phyloP scores from a whole-genome alignment of 805 yeast genomes.

The Debaryomyces tyrocola region DNA sequence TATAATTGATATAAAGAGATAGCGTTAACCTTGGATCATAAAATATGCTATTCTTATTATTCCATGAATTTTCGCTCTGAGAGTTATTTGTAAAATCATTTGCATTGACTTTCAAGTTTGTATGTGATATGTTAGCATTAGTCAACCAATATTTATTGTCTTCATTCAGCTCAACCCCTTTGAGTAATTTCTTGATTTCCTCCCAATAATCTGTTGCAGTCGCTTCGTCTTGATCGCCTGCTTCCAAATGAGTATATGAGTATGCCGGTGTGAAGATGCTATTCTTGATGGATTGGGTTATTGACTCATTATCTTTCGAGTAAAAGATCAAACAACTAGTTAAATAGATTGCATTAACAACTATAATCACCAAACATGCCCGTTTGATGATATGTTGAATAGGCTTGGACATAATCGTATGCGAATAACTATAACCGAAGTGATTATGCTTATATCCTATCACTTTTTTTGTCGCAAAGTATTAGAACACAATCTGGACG shows the following conservation, averaged over 20 bases:
- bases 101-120: constrained; percentile 14
- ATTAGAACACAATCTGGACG: too few species aligned
- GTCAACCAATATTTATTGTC: constrained; percentile 23
- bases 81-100: constrained; percentile 13
- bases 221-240: constrained; percentile 6
- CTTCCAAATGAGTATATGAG: constrained; percentile 4
- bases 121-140: constrained; percentile 18
- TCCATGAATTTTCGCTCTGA: constrained; percentile 13
- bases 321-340: constrained; percentile 9
- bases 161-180: constrained; percentile 15
- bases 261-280: neutral
- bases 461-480: too few species aligned
- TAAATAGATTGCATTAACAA: constrained; percentile 12
- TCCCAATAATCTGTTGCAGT: constrained; percentile 6
- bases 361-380: constrained; percentile 2
- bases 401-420: neutral
- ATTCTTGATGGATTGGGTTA: neutral
- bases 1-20: constrained; percentile 17
- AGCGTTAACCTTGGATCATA: constrained; percentile 22
- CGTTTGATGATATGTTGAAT: neutral
- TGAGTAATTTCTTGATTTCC: constrained; percentile 12
- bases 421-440: too few species aligned
- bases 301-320: neutral
- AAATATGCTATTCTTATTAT: constrained; percentile 11
- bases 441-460: too few species aligned